Evolutionary conservation across 2,329 filamentous ascomycete genomes (phyloP), one percentile per base, ranked within the genome.

Genomic region (Fusarium beomiforme): DNA sequence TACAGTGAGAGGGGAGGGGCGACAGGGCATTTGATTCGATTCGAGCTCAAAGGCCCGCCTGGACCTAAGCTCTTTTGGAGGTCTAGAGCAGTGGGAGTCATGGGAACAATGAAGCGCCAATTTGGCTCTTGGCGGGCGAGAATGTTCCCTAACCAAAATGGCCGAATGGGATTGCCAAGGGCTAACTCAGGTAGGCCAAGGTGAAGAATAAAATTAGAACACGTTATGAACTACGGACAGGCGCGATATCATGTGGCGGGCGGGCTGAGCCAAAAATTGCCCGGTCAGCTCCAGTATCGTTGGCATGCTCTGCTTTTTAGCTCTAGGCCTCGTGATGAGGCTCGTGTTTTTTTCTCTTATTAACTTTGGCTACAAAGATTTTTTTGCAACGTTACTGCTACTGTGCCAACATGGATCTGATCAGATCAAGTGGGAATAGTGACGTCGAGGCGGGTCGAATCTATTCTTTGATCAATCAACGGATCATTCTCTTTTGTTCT

Each of bases 141-240:
- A 51, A 19, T 29, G 31, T 19, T 26, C 17, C 23, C 29, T 23
- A 33, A 37, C 41, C 42, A 44, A 37, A 51, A 42, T 21, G 62
- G 51, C 41, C 37, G 19, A 29, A 64, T 31, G 47, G 47, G 42
- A 47, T 29, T 50, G 53, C 57, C 65, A 67, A 60, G 46, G 44
- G 51, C 62, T 73, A 71, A 65, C 70, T 59, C 34, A 61, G 59
- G 41, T 57, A 42, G 64, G 67, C 55, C 70, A 73, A 61, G 54
- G 24, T 26, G 46, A 46, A 42, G 56, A 58, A 34, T 69, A 73
- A 73, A 73, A 73, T 73, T 73, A 73, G 70, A 73, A 72, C 54
- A 64, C 17, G 44, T 36, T 41, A 39, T 60, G 39, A 57, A 26
- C 31, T 60, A 60, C n/a, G 23, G 50, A 23, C 19, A 53, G 60